Evolutionary conservation across 768 basidiomycete genomes (phyloP).

Genomic region (Suillus hirtellus): DNA sequence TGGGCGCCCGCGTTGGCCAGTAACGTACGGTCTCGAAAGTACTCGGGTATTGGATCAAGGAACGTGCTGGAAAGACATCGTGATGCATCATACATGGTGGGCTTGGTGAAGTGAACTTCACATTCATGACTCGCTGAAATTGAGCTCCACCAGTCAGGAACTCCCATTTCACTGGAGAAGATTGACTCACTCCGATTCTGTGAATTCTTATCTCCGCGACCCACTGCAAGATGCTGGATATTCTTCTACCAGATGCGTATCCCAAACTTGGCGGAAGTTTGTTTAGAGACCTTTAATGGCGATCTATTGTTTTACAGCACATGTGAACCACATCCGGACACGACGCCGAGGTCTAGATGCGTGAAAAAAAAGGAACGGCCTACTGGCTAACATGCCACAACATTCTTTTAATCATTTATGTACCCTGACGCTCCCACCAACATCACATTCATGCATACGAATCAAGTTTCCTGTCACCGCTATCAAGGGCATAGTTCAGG

Average conservation of each 20-base stretch:
- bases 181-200: background rate
- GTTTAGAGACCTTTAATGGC: background rate
- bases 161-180: background rate
- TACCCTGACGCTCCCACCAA: background rate
- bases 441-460: background rate
- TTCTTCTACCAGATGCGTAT: background rate
- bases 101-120: background rate
- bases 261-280: conserved; percentile 2
- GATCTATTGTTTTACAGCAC: background rate
- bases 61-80: background rate
- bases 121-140: background rate
- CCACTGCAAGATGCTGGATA: conserved; percentile 1
- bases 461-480: background rate
- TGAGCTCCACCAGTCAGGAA: conserved; percentile 7
- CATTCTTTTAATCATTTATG: background rate
- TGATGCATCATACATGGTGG: background rate
- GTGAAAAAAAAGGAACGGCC: background rate
- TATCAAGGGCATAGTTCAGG: background rate
- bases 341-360: background rate
- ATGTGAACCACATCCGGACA: conserved; percentile 4
- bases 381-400: conserved; percentile 6
- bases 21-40: background rate
- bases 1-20: background rate
- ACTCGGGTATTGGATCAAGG: background rate
- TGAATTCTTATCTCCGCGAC: conserved; percentile 5